phyloP scores from a whole-genome alignment of 805 yeast genomes.

The Millerozyma acaciae region DNA sequence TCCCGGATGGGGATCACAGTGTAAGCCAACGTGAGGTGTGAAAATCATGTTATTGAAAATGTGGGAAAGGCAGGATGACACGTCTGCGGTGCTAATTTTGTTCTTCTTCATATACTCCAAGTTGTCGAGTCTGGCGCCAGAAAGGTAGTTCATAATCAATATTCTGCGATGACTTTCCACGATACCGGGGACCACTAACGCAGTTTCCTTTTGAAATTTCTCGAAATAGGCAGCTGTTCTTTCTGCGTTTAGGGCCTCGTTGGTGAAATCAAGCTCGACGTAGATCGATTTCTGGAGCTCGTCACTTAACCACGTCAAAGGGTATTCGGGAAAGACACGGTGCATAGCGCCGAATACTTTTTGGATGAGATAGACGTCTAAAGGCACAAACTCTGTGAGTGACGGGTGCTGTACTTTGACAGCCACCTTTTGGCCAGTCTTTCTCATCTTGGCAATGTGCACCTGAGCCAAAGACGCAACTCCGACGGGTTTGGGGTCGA shows the following conservation, averaged over 20 bases:
- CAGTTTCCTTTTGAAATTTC: conserved; percentile 55
- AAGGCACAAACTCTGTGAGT: conserved; percentile 79
- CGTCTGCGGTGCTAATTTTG: conserved; percentile 69
- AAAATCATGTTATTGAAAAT: conserved; percentile 94
- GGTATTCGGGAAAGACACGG: conserved; percentile 87
- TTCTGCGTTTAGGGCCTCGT: conserved; percentile 79
- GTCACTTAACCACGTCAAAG: conserved; percentile 92
- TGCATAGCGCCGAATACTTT: conserved; percentile 71
- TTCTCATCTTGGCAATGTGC: conserved; percentile 64
- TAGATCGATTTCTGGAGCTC: conserved; percentile 82
- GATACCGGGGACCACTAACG: conserved; percentile 75
- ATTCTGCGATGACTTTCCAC: conserved; percentile 64
- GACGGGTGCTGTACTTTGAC: conserved; percentile 94
- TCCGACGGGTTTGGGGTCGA: conserved; percentile 78
- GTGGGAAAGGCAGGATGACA: conserved; percentile 81
- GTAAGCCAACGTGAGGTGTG: conserved; percentile 85
- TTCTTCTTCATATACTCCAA: conserved; percentile 57
- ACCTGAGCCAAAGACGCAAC: conserved; percentile 97
- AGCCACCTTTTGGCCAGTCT: conserved; percentile 72
- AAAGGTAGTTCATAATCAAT: conserved; percentile 80
- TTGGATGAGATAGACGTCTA: conserved; percentile 77
- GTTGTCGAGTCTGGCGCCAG: conserved; percentile 83
- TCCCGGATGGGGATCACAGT: conserved; percentile 99
- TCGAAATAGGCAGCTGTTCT: conserved; percentile 67
- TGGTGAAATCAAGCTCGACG: conserved; percentile 84